Base-by-base conservation (phyloP, 2,329 filamentous ascomycete genomes). In the Ascochyta rabiei region DNA sequence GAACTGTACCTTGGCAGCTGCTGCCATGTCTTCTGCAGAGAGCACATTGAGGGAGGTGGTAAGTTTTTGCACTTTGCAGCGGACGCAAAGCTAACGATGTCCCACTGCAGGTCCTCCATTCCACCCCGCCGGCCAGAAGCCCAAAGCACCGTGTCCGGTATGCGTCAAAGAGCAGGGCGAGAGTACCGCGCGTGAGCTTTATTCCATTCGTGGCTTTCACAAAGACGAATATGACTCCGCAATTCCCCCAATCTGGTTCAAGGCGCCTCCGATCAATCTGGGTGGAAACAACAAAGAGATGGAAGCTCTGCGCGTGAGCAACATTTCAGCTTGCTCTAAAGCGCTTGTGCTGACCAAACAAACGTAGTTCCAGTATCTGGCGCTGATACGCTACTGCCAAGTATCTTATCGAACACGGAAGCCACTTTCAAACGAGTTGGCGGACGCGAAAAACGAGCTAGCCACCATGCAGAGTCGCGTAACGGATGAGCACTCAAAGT, bases 21-120 rank as follows among this genome's bases (percentile, higher is more conserved):
- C 64, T 76, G 76, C 35, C 81, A 83, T 66, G 72, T 82, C 21
- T 75, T 76, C 28, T 83, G 81, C 58, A 72, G 68, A 48, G 76
- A 76, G 56, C 80, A 83, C 63, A 62, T 83, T 3, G 75, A 78
- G 42, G 77, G 76, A 33, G 79, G 80, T 44, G 81, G 81, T 82
- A 57, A 64, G 75, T 67, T 16, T 24, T 15, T 5, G n/a, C 13
- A 9, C n/a, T 3, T 16, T 28, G 35, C 18, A 8, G 16, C 38
- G 3, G 9, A 13, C 6, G 5, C 15, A 31, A 6, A n/a, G 43
- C 34, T 44, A 48, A 52, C 52, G 52, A 10, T 45, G 19, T 15
- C 13, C 10, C 8, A 18, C 30, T 5, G 42, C 34, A 82, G 81
- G 74, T 13, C 76, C 75, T 9, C 75, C 79, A 2, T 82, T 82